Base-by-base conservation (phyloP, 768 basidiomycete species). In the Collybia nuda region DNA sequence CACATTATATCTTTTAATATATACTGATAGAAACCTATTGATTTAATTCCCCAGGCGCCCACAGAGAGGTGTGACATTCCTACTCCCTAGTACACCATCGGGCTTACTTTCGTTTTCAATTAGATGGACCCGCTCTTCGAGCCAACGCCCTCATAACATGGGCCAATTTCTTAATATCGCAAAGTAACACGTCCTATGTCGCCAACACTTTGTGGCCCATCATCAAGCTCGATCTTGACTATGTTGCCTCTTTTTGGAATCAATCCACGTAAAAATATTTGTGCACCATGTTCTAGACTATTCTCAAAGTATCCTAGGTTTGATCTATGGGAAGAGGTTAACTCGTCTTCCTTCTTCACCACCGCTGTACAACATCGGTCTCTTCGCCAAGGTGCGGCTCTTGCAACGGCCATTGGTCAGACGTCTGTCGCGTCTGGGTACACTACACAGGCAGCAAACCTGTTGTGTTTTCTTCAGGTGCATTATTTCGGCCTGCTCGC, bases 321-420 rank as follows among this genome's bases (percentile, higher is more conserved):
- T 60, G 87, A 90, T 62, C 71, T 89, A 0, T 90, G 88, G 87
- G 87, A 89, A 61, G 86, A 90, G 65, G 66, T 90, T 37, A 59
- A 68, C 4, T 86, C 86, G 0, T 82, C 82, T 15, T 90, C 88
- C 3, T 93, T 90, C 75, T 93, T 89, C 66, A 93, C 91, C 7
- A 82, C 87, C 0, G 85, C 86, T 2, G 82, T 86, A 0, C 90
- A 92, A 56, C 88, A 91, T 61, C 82, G 86, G 21, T 76, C 89
- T 11, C 70, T 92, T 36, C 84, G 84, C 28, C 77, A 88, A 60
- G 90, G 90, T 17, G 76, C 81, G 2, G 53, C 76, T 1, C 74
- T 93, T 19, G 91, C 90, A 0, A 71, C 67, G 7, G 61, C 71
- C 22, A 73, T 90, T 21, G 83, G 82, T 7, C 76, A 85, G 60